Evolutionary conservation across 306 rosid species (phyloP).

Genomic region (Ceratonia siliqua): DNA sequence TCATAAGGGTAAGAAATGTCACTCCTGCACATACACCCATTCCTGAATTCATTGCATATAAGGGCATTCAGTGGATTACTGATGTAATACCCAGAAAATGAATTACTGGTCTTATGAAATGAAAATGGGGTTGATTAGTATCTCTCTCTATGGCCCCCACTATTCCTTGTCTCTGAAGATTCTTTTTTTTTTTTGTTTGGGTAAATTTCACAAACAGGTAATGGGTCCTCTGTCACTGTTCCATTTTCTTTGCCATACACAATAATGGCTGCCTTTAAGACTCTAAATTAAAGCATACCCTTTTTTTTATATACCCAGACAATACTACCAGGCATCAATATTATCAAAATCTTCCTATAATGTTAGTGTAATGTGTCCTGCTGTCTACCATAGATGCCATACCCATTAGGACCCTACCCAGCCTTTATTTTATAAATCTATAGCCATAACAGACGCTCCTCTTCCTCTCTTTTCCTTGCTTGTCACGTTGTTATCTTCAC

Average conservation of each 20-base stretch:
- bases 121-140: background rate
- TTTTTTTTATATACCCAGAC: slow-evolving; percentile 38
- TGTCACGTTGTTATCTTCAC: slow-evolving; percentile 30
- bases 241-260: slow-evolving; percentile 34
- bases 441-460: slow-evolving; percentile 44
- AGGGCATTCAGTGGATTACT: too few species aligned
- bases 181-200: slow-evolving; percentile 6
- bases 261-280: slow-evolving; percentile 28
- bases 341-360: slow-evolving; percentile 27
- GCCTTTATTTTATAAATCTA: slow-evolving; percentile 12
- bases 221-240: slow-evolving; percentile 32
- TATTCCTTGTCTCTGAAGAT: background rate
- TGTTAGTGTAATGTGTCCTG: slow-evolving; percentile 17
- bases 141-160: background rate
- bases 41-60: background rate
- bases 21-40: background rate
- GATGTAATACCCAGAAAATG: too few species aligned
- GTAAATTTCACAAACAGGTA: slow-evolving; percentile 29
- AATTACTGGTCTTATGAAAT: too few species aligned
- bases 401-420: slow-evolving; percentile 38
- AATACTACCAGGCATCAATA: slow-evolving; percentile 32
- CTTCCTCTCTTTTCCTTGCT: slow-evolving; percentile 19
- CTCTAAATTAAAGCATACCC: slow-evolving; percentile 30
- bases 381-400: slow-evolving; percentile 17
- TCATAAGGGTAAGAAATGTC: background rate